Percentiles rank a stretch among this genome's conserved stretches.
Evolutionary conservation across 2,329 filamentous ascomycete genomes (phyloP).

Genomic region (Pyricularia sp.): DNA sequence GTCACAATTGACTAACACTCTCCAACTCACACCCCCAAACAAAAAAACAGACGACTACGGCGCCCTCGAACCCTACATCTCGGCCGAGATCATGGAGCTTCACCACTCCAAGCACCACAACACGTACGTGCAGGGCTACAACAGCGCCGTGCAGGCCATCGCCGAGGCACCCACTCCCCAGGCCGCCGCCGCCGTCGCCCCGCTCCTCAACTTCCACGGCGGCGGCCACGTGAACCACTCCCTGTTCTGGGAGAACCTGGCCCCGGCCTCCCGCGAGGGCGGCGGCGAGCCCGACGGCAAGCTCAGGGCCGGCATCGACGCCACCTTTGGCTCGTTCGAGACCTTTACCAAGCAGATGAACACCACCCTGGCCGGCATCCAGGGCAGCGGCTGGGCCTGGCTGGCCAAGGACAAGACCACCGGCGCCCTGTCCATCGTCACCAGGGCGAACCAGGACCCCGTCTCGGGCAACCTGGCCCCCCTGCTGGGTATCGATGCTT

Average conservation of each 20-base stretch:
- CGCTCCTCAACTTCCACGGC: slow-evolving; percentile 71
- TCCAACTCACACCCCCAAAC: not conserved
- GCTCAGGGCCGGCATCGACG: slow-evolving; percentile 54
- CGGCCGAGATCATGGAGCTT: slow-evolving; percentile 70
- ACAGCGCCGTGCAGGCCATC: slow-evolving; percentile 54
- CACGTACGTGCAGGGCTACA: slow-evolving; percentile 69
- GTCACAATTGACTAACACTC: not conserved
- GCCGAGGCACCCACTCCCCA: slow-evolving; percentile 45
- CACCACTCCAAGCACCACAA: slow-evolving; percentile 75
- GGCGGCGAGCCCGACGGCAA: slow-evolving; percentile 53
- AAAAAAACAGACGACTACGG: slow-evolving; percentile 74
- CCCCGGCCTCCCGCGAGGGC: slow-evolving; percentile 52
- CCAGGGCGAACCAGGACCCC: slow-evolving; percentile 81
- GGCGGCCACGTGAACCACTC: slow-evolving; percentile 91
- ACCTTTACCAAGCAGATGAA: slow-evolving; percentile 59
- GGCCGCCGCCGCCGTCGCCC: slow-evolving; percentile 39
- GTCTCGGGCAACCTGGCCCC: slow-evolving; percentile 76
- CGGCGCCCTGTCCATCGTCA: slow-evolving; percentile 54
- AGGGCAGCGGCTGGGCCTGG: slow-evolving; percentile 90
- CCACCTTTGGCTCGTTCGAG: slow-evolving; percentile 59
- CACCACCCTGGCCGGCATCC: slow-evolving; percentile 60
- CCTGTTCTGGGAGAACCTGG: slow-evolving; percentile 84
- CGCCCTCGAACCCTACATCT: slow-evolving; percentile 80
- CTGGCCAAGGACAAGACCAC: slow-evolving; percentile 62
- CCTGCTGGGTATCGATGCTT: slow-evolving; percentile 82